Base-by-base conservation (phyloP, 2,329 filamentous ascomycete genomes). In the Apiospora kogelbergensis region DNA sequence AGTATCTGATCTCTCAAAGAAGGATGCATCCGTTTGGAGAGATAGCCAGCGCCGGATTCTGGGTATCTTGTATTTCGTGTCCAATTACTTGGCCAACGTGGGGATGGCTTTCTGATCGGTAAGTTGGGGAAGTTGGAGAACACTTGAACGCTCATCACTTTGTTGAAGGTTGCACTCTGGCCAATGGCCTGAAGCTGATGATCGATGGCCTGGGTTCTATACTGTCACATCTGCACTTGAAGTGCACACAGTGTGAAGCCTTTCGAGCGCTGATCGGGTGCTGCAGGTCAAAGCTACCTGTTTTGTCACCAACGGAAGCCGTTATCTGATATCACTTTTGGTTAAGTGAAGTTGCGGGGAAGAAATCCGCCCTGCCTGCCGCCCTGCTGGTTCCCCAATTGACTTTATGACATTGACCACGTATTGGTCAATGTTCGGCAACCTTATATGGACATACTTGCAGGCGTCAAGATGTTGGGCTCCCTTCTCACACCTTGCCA, bases 371-470 rank as follows among this genome's bases (percentile, higher is more conserved):
- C 26, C 48, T 33, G 48, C 17, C 26, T 33, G 33, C 33, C 48
- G 48, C 48, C 26, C 10, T 22, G 53, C 10, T 30, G 7, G 10
- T 20, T 15, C 24, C 15, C 15, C 48, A 30, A 10, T 30, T 30
- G 15, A 4, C 53, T n/a, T 37, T 20, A 22, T 37, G 7, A n/a
- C n/a, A 60, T 30, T 11, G 53, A 37, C 30, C 53, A 37, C 53
- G n/a, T 60, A 37, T 30, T 37, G 53, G 53, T 9, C 26, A 60
- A 20, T 60, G 53, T 60, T 37, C 30, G 13, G 3, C 30, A 60
- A 60, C 53, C 53, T 60, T 60, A 60, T 37, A 60, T 60, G 53
- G 6, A 60, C 53, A 60, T 60, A 33, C 48, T 30, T 57, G n/a
- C 53, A n/a, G 37, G 17, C 30, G 3, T 60, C 30, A 30, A 53